These are phyloP conservation scores for Acanthamoeba lenticulata DNA, from an alignment of 208 protist species.

Conservation along the genomic window DNA sequence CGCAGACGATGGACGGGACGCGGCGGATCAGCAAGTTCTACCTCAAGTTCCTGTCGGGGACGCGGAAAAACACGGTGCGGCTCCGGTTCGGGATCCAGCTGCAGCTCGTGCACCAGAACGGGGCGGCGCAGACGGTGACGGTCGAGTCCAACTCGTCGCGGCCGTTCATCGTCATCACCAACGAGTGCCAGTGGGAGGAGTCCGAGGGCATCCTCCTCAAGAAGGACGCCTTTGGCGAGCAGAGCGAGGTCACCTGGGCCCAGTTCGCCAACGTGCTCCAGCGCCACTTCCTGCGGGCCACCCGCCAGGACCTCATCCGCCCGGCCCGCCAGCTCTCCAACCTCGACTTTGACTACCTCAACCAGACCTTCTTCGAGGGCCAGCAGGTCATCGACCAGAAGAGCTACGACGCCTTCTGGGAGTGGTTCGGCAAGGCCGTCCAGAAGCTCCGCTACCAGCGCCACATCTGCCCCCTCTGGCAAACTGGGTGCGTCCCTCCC, in stretches of 20 bases:
- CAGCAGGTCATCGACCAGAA: conserved; percentile 62
- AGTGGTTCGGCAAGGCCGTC: conserved; percentile 78
- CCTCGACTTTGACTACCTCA: conserved; percentile 76
- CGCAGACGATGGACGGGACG: conserved; percentile 73
- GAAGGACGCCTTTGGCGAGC: conserved; percentile 77
- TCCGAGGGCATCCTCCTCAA: conserved; percentile 76
- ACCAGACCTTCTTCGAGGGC: conserved; percentile 72
- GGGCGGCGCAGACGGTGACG: conserved; percentile 54
- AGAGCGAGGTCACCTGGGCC: conserved; percentile 76
- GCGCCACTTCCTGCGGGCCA: conserved; percentile 77
- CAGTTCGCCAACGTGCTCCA: conserved; percentile 78
- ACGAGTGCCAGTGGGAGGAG: conserved; percentile 79
- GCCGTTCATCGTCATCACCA: conserved; percentile 81
- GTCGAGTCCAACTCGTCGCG: conserved; percentile 69
- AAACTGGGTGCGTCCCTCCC: conserved; percentile 53
- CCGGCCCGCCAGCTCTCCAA: conserved; percentile 69
- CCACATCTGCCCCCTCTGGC: conserved; percentile 76
- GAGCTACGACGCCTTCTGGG: conserved; percentile 78
- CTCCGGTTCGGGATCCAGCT: conserved; percentile 80
- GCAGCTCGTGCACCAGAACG: conserved; percentile 56
- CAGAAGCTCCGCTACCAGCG: conserved; percentile 75
- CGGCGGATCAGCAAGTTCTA: conserved; percentile 72
- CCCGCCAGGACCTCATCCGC: conserved; percentile 73
- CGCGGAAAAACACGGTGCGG: conserved; percentile 75
- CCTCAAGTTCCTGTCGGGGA: conserved; percentile 78